Conservation (phyloP, 345 rosid species). For the Schrenkiella parvula region DNA sequence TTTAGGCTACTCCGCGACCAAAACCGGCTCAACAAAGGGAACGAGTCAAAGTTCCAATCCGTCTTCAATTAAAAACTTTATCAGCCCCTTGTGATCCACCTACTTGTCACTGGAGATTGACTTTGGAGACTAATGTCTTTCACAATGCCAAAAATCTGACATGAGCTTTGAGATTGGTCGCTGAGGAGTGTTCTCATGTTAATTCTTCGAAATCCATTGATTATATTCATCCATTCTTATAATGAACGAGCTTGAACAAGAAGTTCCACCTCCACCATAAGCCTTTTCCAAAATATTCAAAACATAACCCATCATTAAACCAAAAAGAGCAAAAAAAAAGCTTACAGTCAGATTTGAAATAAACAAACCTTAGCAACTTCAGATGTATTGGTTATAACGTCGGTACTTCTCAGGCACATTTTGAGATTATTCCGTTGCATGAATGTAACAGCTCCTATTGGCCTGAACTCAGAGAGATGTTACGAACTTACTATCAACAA, state of each 20-base stretch:
- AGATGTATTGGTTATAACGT: constrained; percentile 57
- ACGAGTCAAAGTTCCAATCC: neutral
- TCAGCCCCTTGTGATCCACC: neutral
- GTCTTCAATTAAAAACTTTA: neutral
- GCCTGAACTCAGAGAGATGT: constrained; percentile 43
- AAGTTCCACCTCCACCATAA: constrained; percentile 83
- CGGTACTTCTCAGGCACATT: constrained; percentile 80
- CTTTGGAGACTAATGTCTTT: neutral
- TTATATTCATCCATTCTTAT: constrained; percentile 89
- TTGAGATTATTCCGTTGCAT: constrained; percentile 72
- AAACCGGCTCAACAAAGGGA: neutral
- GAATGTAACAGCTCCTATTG: constrained; percentile 76
- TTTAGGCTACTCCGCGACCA: neutral
- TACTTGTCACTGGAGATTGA: neutral
- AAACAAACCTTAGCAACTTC: constrained; percentile 76
- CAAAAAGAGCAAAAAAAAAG: neutral
- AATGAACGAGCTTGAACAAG: constrained; percentile 71
- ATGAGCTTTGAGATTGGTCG: neutral
- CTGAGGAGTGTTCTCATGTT: constrained; percentile 9
- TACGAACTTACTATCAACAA: neutral
- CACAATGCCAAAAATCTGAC: neutral
- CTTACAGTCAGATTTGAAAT: neutral
- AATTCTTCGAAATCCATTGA: constrained; percentile 50
- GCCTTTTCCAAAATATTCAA: constrained; percentile 43
- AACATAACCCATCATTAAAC: neutral